phyloP scores from a whole-genome alignment of 1,284 basidiomycete genomes.

The Microbotryum scabiosae region DNA sequence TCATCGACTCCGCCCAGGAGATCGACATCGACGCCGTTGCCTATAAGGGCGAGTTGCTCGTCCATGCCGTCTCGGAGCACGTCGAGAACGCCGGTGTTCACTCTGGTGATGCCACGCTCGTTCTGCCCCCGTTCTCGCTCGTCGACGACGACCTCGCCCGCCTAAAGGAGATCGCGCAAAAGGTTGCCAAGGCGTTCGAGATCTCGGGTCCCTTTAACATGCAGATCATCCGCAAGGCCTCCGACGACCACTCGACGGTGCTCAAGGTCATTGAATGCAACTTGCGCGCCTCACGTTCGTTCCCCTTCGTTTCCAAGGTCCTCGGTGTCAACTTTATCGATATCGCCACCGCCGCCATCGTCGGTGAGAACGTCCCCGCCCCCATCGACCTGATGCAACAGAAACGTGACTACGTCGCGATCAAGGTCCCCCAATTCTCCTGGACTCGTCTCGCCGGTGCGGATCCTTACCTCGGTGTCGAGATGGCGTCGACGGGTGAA shows the following conservation, averaged over 20 bases:
- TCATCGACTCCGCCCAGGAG: conserved; percentile 98
- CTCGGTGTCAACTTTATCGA: conserved; percentile 96
- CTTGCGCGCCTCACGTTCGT: conserved; percentile 91
- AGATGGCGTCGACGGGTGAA: conserved; percentile 98
- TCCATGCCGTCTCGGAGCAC: conserved; percentile 99
- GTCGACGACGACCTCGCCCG: conserved; percentile 92
- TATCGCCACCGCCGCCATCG: conserved; percentile 84
- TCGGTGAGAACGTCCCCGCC: conserved; percentile 78
- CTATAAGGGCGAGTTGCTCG: conserved; percentile 91
- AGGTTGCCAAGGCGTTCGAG: conserved; percentile 96
- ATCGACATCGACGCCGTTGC: conserved; percentile 99
- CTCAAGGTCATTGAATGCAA: conserved; percentile 99
- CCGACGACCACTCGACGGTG: conserved; percentile 61
- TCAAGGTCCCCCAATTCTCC: conserved; percentile 98
- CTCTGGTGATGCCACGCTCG: conserved; percentile 94
- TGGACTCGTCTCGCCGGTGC: conserved; percentile 91
- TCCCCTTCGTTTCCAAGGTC: conserved; percentile 98
- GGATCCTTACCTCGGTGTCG: conserved; percentile 93
- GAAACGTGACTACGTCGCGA: conserved; percentile 83
- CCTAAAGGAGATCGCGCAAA: conserved; percentile 92
- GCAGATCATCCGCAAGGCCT: conserved; percentile 99
- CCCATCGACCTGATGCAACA: conserved; percentile 90
- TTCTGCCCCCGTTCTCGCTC: conserved; percentile 94
- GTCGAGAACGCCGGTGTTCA: conserved; percentile 98
- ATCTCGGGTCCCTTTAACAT: conserved; percentile 99